A percentile compares a stretch with the other conserved stretches of the same genome.
Evolutionary conservation across 495 filamentous ascomycete species (phyloP).

Genomic region (Podospora appendiculata): DNA sequence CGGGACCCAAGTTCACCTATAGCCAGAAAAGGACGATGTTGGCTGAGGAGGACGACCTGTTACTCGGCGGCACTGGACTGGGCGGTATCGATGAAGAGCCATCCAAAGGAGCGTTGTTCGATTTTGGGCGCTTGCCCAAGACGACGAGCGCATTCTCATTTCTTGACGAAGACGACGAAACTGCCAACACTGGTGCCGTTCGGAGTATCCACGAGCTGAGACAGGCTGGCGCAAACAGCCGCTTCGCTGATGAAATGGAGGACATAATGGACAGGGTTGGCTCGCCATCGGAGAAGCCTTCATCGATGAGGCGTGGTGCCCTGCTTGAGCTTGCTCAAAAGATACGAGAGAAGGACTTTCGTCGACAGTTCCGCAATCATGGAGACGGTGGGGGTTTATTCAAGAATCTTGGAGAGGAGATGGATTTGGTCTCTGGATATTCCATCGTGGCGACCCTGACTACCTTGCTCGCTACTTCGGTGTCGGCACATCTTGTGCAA

Average conservation of each 20-base stretch:
- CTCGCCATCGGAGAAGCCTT: conserved; percentile 38
- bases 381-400: conserved; percentile 64
- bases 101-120: conserved; percentile 29
- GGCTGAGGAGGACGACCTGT: conserved; percentile 30
- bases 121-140: conserved; percentile 28
- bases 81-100: conserved; percentile 20
- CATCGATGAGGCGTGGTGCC: conserved; percentile 39
- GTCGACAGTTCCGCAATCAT: conserved; percentile 66
- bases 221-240: conserved; percentile 74
- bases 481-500: conserved; percentile 39
- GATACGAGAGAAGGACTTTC: conserved; percentile 57
- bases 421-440: conserved; percentile 50
- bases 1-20: conserved; percentile 36
- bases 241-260: conserved; percentile 73
- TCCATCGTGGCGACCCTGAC: conserved; percentile 49
- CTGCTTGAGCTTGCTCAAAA: conserved; percentile 66
- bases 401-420: conserved; percentile 41
- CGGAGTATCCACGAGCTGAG: conserved; percentile 86
- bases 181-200: conserved; percentile 50
- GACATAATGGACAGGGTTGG: conserved; percentile 80
- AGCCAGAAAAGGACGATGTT: conserved; percentile 42
- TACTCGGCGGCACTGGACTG: conserved; percentile 12
- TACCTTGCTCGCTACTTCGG: conserved; percentile 45
- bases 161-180: conserved; percentile 44
- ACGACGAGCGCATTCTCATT: conserved; percentile 19